A percentile compares a stretch with the other conserved stretches of the same genome.
phyloP scores from a whole-genome alignment of 1,139 yeast genomes.

The Geotrichum macrosporum region DNA sequence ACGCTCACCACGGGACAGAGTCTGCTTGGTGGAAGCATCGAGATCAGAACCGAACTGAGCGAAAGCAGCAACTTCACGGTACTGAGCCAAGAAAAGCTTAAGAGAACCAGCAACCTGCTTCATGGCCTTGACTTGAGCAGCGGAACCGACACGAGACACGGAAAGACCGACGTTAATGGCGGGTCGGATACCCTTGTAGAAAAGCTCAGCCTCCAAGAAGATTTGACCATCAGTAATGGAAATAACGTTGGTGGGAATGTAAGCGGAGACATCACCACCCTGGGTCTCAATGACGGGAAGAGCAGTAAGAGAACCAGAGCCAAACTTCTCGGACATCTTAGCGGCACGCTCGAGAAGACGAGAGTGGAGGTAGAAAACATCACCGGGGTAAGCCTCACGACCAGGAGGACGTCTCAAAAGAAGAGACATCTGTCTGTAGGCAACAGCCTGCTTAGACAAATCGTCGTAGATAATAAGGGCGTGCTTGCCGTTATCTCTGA shows the following conservation, averaged over 20 bases:
- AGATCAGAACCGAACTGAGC: constrained; percentile 99
- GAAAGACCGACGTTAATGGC: constrained; percentile 99
- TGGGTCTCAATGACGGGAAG: constrained; percentile 96
- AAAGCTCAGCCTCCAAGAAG: constrained; percentile 98
- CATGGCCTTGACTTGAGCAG: constrained; percentile 99
- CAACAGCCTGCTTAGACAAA: constrained; percentile 99
- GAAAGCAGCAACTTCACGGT: constrained; percentile 99
- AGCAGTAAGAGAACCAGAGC: constrained; percentile 95
- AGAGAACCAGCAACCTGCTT: constrained; percentile 99
- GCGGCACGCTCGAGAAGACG: constrained; percentile 97
- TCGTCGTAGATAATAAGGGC: constrained; percentile 97
- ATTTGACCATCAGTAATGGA: constrained; percentile 97
- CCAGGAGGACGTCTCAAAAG: constrained; percentile 97
- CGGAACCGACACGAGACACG: constrained; percentile 99
- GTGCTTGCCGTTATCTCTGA: constrained; percentile 99
- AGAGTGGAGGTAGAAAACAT: constrained; percentile 93
- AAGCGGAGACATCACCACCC: constrained; percentile 99
- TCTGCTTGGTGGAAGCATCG: constrained; percentile 99
- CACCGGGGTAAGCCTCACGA: constrained; percentile 97
- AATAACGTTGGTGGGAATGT: constrained; percentile 95
- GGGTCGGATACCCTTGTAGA: constrained; percentile 99
- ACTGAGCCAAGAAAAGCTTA: constrained; percentile 99
- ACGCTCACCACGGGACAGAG: constrained; percentile 99
- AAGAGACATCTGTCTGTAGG: constrained; percentile 98
- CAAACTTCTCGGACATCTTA: constrained; percentile 84